phyloP scores from a whole-genome alignment of 2,329 filamentous ascomycete species.

The Amphichorda felina region DNA sequence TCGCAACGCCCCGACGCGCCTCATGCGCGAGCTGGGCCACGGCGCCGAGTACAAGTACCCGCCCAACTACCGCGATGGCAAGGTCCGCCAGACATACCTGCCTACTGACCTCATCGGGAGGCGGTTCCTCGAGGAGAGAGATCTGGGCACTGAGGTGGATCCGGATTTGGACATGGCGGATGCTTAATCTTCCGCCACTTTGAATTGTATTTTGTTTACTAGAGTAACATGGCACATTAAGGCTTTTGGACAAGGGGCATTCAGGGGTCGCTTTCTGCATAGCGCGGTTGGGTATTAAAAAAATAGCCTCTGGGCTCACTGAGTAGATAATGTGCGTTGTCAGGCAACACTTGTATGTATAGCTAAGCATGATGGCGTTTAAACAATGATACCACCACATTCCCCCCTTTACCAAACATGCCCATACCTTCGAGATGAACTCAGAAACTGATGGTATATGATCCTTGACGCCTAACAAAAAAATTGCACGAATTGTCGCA shows the following conservation, averaged over 20 bases:
- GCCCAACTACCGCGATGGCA: constrained; percentile 74
- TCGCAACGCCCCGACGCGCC: constrained; percentile 77
- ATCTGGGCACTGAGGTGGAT: constrained; percentile 72
- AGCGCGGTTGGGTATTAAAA: background rate
- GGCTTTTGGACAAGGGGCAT: too few relatives aligned
- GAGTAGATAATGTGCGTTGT: background rate
- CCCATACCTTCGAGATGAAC: too few relatives aligned
- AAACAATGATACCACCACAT: constrained; percentile 1
- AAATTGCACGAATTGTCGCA: too few relatives aligned
- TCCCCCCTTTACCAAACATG: background rate
- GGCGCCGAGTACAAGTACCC: constrained; percentile 95
- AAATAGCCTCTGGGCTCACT: too few relatives aligned
- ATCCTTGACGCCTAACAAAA: too few relatives aligned
- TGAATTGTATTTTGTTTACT: too few relatives aligned
- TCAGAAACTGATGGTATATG: too few relatives aligned
- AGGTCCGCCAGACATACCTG: constrained; percentile 81
- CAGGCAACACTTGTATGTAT: background rate
- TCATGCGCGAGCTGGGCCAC: constrained; percentile 91
- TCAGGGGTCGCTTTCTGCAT: too few relatives aligned
- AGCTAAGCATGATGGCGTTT: background rate
- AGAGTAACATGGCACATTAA: too few relatives aligned
- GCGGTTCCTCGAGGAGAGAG: constrained; percentile 64
- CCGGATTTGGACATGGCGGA: constrained; percentile 42
- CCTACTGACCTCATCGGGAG: constrained; percentile 62
- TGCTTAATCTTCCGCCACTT: too few relatives aligned